A percentile compares a stretch with the other conserved stretches of the same genome.
These are phyloP conservation scores for Kickxella alabastrina DNA, from an alignment of 192 early-diverging fungal species.

Conservation along the genomic window DNA sequence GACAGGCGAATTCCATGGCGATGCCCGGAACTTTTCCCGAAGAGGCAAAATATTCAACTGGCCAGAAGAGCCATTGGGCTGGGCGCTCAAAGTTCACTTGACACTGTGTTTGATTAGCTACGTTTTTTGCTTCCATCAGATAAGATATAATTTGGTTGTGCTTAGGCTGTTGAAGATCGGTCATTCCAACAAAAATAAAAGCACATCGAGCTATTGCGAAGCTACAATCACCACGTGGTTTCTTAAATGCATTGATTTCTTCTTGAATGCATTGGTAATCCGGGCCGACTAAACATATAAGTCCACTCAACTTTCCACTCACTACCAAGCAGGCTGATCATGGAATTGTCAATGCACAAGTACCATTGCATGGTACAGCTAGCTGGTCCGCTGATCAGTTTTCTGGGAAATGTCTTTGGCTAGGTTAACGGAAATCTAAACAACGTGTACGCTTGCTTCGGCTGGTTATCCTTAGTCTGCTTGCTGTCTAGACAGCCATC, in stretches of 20 bases:
- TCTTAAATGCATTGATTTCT: no score
- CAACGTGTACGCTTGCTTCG: slow-evolving; percentile 58
- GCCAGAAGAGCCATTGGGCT: slow-evolving; percentile 41
- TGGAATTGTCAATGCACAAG: slow-evolving; percentile 51
- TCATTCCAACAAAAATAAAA: no score
- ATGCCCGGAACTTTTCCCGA: slow-evolving; percentile 19
- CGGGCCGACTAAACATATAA: no score
- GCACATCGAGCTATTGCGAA: no score
- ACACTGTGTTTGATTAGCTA: slow-evolving; percentile 24
- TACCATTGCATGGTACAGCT: slow-evolving; percentile 57
- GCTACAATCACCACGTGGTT: no score
- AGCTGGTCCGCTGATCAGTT: slow-evolving; percentile 40
- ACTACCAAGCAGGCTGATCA: no score
- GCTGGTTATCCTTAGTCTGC: slow-evolving; percentile 50
- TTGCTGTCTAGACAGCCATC: slow-evolving; percentile 46
- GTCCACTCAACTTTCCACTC: no score
- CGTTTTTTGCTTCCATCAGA: slow-evolving; percentile 41
- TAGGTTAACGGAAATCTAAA: slow-evolving; percentile 54
- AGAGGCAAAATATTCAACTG: slow-evolving; percentile 32
- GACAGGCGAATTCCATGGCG: slow-evolving; percentile 3
- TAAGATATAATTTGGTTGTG: slow-evolving; percentile 10
- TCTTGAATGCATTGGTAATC: no score
- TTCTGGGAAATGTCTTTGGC: slow-evolving; percentile 57
- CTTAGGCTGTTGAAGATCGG: no score
- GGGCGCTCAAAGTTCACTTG: slow-evolving; percentile 41